phyloP scores from a whole-genome alignment of 805 yeast species.

The Starmerella gropengiesseri region DNA sequence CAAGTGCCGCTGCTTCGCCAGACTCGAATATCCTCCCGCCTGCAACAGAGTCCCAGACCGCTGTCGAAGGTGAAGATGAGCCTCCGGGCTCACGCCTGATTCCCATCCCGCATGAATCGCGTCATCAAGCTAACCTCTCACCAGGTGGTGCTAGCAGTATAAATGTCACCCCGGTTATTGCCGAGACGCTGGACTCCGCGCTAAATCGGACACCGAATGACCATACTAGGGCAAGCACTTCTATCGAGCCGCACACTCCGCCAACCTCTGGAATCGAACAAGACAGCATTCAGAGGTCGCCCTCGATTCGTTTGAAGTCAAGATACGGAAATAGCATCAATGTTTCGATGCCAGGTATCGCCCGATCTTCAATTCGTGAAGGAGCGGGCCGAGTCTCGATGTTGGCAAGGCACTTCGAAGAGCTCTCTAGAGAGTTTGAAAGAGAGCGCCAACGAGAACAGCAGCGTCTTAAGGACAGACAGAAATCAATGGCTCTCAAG shows the following conservation, averaged over 20 bases:
- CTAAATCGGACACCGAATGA: too few relatives aligned
- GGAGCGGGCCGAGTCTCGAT: constrained; percentile 27
- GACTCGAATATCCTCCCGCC: too few relatives aligned
- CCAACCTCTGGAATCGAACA: not conserved
- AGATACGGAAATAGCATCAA: constrained; percentile 21
- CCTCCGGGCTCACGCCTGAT: too few relatives aligned
- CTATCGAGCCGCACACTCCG: not conserved
- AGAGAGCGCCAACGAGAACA: constrained; percentile 75
- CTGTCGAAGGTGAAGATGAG: too few relatives aligned
- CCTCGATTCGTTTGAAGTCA: constrained; percentile 18
- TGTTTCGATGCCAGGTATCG: constrained; percentile 37
- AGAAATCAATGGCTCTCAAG: constrained; percentile 59
- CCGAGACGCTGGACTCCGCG: not conserved
- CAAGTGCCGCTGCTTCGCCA: too few relatives aligned
- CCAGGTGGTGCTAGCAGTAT: too few relatives aligned
- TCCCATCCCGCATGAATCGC: too few relatives aligned
- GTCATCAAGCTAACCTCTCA: too few relatives aligned
- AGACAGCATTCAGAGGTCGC: not conserved
- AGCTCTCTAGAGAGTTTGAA: constrained; percentile 74
- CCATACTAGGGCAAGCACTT: too few relatives aligned
- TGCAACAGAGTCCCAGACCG: too few relatives aligned
- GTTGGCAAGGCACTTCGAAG: constrained; percentile 57
- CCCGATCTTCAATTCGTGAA: constrained; percentile 27
- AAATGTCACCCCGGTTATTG: not conserved
- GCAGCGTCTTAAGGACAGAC: constrained; percentile 43